Evolutionary conservation across 2,329 filamentous ascomycete genomes (phyloP), one percentile per base, ranked within the genome.

Genomic region (Ophiosphaerella narmari): DNA sequence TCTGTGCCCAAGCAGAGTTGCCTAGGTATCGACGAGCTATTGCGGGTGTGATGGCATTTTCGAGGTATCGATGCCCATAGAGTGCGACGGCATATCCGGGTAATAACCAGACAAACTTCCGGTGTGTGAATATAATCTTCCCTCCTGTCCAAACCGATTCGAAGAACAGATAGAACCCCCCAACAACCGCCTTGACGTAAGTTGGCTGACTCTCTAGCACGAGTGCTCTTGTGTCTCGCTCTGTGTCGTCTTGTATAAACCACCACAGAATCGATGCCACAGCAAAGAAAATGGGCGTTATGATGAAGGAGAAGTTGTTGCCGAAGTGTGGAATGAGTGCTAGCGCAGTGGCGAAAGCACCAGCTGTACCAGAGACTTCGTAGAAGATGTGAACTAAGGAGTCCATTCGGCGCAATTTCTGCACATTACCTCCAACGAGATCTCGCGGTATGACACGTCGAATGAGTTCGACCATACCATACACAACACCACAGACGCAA

Each of bases 401-500:
- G 57, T 70, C 78, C 74, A 80, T 76, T 29, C 73, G 74, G 40
- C 77, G 73, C 13, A 81, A 67, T 56, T 80, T 81, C 39, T 78
- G 74, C 1, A 80, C 71, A 49, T 81, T 75, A 32, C 78, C 78
- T 18, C 78, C 78, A 1, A 81, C 79, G 31, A 81, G 78, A 50
- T 82, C 78, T 33, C 78, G 67, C 2, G 79, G 79, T 34, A 82
- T 81, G 38, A 80, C 76, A 32, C 77, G 69, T 12, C 79, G 74
- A 47, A 81, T 79, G 24, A 81, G 69, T 62, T 82, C 79, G 11
- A 81, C 77, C 78, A 81, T 81, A 34, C 78, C 78, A 35, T 68
- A 66, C 3, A 63, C 63, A 33, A 66, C 53, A 52, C 63, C 63
- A 32, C 60, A 65, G 31, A 66, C 58, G 24, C 63, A 65, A 36